These are phyloP conservation scores for Ogataea henricii DNA, from an alignment of 805 yeast species.

Conservation along the genomic window DNA sequence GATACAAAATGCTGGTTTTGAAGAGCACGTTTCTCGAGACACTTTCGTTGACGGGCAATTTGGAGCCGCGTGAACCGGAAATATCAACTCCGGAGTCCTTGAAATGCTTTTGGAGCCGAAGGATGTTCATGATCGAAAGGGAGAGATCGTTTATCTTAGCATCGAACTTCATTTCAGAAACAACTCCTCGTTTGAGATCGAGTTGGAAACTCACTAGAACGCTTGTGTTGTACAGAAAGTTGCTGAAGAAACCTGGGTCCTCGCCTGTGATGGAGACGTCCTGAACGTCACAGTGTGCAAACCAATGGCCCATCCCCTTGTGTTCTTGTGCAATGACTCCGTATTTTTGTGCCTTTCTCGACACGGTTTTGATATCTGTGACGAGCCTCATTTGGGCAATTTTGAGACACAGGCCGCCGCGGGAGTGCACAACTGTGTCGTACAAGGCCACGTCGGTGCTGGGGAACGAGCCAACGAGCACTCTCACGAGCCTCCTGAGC, in stretches of 20 bases:
- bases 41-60: neutral
- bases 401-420: neutral
- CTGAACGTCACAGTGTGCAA: slow-evolving; percentile 7
- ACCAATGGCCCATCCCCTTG: slow-evolving; percentile 7
- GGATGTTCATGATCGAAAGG: slow-evolving; percentile 20
- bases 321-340: neutral
- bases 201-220: slow-evolving; percentile 19
- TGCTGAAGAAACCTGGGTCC: slow-evolving; percentile 5
- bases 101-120: neutral
- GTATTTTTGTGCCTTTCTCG: slow-evolving; percentile 5
- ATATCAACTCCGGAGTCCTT: neutral
- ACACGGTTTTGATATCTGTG: slow-evolving; percentile 9
- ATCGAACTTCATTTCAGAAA: slow-evolving; percentile 14
- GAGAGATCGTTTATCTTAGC: slow-evolving; percentile 14
- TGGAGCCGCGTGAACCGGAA: neutral
- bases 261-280: slow-evolving; percentile 5
- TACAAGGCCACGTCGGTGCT: slow-evolving; percentile 22
- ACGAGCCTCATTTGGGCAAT: neutral
- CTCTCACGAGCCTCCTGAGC: slow-evolving; percentile 14
- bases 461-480: slow-evolving; percentile 25
- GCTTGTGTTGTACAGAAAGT: slow-evolving; percentile 3
- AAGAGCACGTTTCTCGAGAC: slow-evolving; percentile 13
- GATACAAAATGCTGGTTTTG: slow-evolving; percentile 20
- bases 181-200: slow-evolving; percentile 22
- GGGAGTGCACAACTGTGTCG: slow-evolving; percentile 11